These are phyloP conservation scores for Herpetomonas tarakana DNA, from an alignment of 208 protist genomes.

Conservation along the genomic window DNA sequence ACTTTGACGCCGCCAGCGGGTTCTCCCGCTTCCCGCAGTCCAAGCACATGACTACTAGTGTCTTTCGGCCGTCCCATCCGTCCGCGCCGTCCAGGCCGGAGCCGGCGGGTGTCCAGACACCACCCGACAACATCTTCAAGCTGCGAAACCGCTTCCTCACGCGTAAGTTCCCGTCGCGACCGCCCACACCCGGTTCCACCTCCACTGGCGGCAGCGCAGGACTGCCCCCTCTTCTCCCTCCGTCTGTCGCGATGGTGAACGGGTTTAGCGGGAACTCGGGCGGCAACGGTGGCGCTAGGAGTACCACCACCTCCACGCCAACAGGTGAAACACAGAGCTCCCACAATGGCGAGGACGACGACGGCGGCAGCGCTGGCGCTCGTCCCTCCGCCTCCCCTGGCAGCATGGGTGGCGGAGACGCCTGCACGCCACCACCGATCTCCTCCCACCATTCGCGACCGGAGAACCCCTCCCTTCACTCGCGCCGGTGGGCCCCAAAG, in stretches of 20 bases:
- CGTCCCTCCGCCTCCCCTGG: too few species aligned
- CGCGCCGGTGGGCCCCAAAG: too few species aligned
- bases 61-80: conserved; percentile 41
- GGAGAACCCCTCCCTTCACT: too few species aligned
- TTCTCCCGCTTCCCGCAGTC: conserved; percentile 53
- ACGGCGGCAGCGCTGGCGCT: too few species aligned
- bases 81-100: neutral
- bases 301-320: neutral
- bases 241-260: conserved; percentile 6
- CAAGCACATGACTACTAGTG: conserved; percentile 55
- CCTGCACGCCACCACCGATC: too few species aligned
- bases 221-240: conserved; percentile 28
- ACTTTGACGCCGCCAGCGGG: conserved; percentile 33
- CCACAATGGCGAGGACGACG: neutral
- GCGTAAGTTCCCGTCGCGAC: conserved; percentile 30
- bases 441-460: too few species aligned
- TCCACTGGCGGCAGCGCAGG: neutral
- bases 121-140: neutral
- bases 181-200: conserved; percentile 15
- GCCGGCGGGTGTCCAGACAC: neutral
- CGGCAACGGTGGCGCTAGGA: too few species aligned
- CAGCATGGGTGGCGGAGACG: neutral
- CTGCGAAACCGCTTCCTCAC: conserved; percentile 10
- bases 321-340: neutral
- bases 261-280: neutral